Evolutionary conservation across 768 basidiomycete genomes (phyloP), one percentile per base, ranked within the genome.

Genomic region (Amyloporia xantha): DNA sequence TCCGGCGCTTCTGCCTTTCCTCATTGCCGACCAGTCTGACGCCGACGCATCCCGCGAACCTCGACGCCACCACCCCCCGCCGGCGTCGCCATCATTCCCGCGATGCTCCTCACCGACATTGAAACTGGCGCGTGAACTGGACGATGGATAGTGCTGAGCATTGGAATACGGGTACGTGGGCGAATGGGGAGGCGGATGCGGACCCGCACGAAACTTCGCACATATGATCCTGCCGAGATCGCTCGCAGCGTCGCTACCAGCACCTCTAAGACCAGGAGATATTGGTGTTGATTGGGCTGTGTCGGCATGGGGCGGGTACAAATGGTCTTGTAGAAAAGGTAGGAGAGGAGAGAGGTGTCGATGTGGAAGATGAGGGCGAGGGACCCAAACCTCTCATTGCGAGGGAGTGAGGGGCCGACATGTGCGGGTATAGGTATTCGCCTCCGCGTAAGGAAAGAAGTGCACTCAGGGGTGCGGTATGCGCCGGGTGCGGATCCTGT

Each of bases 31-130:
- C 41, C 1, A 55, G 38, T 10, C 54, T 50, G 10, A 10, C 4
- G 24, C 42, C 12, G 3, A 5, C 5, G 19, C 30, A 28, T 45
- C 44, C 10, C 44, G 49, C 3, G 58, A 59, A 4, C 55, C 57
- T 13, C 61, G 46, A 4, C 57, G 43, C 53, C 55, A 62, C 57
- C 58, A 59, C 3, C 36, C 25, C n/a, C 17, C 35, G 9, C 30
- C n/a, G 27, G 23, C 25, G 13, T 48, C 51, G 9, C 41, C 33
- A 9, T 26, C 15, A 26, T n/a, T 39, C 4, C 19, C 4, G 12
- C 36, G 5, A 2, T 25, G 46, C 20, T 47, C 36, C 4, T 47
- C 21, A 39, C 36, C 37, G 19, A 25, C 25, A 11, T 10, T 26
- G 5, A 7, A 20, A 43, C 17, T 21, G n/a, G 27, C 19, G 15